Percentiles rank a stretch among this genome's conserved stretches.
Conservation (phyloP, 1,284 basidiomycete species). For the Cutaneotrichosporon spelunceum region DNA sequence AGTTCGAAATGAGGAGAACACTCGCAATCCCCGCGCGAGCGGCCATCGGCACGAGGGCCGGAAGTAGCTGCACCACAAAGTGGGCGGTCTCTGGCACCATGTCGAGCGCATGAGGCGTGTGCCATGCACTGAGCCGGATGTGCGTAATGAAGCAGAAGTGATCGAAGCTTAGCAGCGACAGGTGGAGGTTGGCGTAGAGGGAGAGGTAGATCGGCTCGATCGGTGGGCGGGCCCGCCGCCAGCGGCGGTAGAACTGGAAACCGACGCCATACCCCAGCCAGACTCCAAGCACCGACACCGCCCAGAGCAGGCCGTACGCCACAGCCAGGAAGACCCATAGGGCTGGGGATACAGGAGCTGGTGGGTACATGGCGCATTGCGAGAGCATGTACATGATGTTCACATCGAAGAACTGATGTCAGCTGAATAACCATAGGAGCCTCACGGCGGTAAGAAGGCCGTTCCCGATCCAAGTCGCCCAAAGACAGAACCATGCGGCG, state of each 20-base stretch:
- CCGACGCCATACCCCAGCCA: constrained; percentile 72
- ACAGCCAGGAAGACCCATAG: constrained; percentile 37
- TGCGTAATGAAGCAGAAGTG: constrained; percentile 78
- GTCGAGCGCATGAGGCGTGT: constrained; percentile 34
- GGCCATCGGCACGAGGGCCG: constrained; percentile 69
- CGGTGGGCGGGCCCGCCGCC: constrained; percentile 77
- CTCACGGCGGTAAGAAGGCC: constrained; percentile 33
- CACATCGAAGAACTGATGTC: constrained; percentile 41
- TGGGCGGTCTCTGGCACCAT: constrained; percentile 67
- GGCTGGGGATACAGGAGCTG: constrained; percentile 22
- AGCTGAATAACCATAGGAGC: neutral
- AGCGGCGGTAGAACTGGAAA: constrained; percentile 72
- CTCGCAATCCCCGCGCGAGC: constrained; percentile 71
- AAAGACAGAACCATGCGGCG: constrained; percentile 30
- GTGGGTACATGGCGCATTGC: constrained; percentile 28
- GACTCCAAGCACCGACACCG: constrained; percentile 66
- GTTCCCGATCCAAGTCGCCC: constrained; percentile 27
- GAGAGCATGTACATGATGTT: constrained; percentile 39
- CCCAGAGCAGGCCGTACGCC: constrained; percentile 64
- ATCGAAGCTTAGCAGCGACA: constrained; percentile 69
- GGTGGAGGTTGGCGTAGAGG: constrained; percentile 66
- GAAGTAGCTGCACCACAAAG: constrained; percentile 72
- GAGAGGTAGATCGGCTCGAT: constrained; percentile 78
- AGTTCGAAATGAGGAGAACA: constrained; percentile 66
- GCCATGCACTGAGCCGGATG: constrained; percentile 66